Base-by-base conservation (phyloP, 164 flowering plant genomes). In the Saururus chinensis region DNA sequence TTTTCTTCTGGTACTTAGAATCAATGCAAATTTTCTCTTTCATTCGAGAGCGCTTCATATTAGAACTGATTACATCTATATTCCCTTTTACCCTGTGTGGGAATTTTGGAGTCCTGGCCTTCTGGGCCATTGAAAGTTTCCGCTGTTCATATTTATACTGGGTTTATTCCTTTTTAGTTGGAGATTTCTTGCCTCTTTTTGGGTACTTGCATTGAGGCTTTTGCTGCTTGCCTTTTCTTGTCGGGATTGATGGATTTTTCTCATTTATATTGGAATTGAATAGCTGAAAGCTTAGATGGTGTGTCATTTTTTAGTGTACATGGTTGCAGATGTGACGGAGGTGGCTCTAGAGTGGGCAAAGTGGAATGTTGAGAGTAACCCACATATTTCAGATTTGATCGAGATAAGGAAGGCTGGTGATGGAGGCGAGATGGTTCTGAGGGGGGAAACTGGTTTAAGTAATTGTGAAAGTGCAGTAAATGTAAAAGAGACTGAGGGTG, bases 321-420 rank as follows among this genome's bases (percentile, higher is more conserved):
- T 71, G 66, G 57, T 61, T 76, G 73, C 84, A 93, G 99, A 93
- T 83, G 79, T 88, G 69, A 90, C 97, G 62, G 88, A 84, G 67
- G 82, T 87, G 40, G 97, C 97, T 49, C 45, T 93, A 26, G 92
- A 93, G 71, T 93, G 97, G 96, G 99, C 99, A 0, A 82, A 75
- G 66, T 80, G 59, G 66, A 93, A 88, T 79, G 95, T 88, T 55
- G 70, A 72, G 55, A 78, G 63, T 66, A 93, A 90, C 71, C 88
- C 93, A 10, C 88, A 85, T 40, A 67, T 93, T 61, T 76, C 85
- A 5, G 77, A 82, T 13, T 65, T 93, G 51, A 85, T 93, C 62
- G 99, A 93, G 65, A 82, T 91, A 69, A 84, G 95, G 74, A 82
- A 69, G 60, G 87, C 79, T 66, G 55, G 40, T 53, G 55, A 19